Conservation (phyloP, 192 early-diverging fungal genomes). For the Physocladia obscura region DNA sequence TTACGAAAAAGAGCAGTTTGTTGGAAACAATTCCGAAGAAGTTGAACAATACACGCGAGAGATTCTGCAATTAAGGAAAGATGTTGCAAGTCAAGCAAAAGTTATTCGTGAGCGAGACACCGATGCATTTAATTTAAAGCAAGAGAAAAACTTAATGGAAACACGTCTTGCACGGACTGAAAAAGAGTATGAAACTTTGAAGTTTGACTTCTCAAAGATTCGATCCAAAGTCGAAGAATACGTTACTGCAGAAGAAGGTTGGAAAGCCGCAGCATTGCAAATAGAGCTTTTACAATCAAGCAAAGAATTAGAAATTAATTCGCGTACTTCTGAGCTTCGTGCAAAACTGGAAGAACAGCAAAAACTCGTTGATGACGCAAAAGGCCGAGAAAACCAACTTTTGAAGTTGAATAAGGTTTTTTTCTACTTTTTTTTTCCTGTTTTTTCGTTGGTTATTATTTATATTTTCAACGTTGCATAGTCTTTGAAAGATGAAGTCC, state of each 20-base stretch:
- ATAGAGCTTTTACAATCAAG: conserved; percentile 20
- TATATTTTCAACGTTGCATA: conserved; percentile 21
- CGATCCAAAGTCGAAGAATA: conserved; percentile 37
- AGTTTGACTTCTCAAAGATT: conserved; percentile 34
- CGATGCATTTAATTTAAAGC: conserved; percentile 48
- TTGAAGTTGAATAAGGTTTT: conserved; percentile 76
- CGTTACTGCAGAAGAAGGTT: conserved; percentile 29
- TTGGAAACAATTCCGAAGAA: conserved; percentile 31
- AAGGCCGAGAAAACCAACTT: conserved; percentile 66
- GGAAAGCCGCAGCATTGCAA: conserved; percentile 21
- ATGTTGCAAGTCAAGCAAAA: conserved; percentile 17
- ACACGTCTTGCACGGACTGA: conserved; percentile 45
- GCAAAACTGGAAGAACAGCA: conserved; percentile 41
- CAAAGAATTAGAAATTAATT: conserved; percentile 10
- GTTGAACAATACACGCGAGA: conserved; percentile 37
- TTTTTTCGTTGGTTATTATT: neutral
- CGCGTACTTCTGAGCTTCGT: conserved; percentile 4
- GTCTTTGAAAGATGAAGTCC: conserved; percentile 78
- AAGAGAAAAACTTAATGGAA: conserved; percentile 55
- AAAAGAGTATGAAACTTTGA: conserved; percentile 50
- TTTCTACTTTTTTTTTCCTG: too few species aligned
- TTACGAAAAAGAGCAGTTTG: conserved; percentile 41
- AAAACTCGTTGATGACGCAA: conserved; percentile 64
- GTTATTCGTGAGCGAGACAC: conserved; percentile 56
- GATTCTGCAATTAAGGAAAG: conserved; percentile 26